A percentile compares a stretch with the other conserved stretches of the same genome.
Conservation (phyloP, 2,329 filamentous ascomycete species). For the Boeremia exigua region DNA sequence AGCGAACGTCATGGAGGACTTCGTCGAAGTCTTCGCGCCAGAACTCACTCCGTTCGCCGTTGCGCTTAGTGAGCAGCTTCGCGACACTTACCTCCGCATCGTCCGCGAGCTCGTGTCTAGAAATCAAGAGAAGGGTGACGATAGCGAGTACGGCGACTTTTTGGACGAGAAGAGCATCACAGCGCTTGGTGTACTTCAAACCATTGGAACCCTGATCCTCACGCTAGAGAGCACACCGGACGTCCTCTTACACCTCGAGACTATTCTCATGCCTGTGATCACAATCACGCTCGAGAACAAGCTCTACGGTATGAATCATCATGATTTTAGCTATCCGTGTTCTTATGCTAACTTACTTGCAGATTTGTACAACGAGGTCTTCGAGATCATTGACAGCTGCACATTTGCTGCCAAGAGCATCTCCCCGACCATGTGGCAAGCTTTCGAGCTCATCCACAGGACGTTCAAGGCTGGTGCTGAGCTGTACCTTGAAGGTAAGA, state of each 20-base stretch:
- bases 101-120: constrained; percentile 90
- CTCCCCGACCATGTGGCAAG: constrained; percentile 97
- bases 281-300: constrained; percentile 97
- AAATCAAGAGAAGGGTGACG: constrained; percentile 74
- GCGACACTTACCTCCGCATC: constrained; percentile 94
- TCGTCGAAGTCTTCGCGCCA: constrained; percentile 97
- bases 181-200: constrained; percentile 92
- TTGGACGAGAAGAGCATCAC: constrained; percentile 98
- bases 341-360: constrained; percentile 25
- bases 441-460: constrained; percentile 93
- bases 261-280: constrained; percentile 96
- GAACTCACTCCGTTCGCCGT: constrained; percentile 97
- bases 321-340: background rate
- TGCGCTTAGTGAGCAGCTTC: constrained; percentile 90
- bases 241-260: constrained; percentile 91
- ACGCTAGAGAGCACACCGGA: constrained; percentile 97
- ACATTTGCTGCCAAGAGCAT: constrained; percentile 97
- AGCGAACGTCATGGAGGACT: constrained; percentile 99
- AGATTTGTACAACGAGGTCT: constrained; percentile 97
- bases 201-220: constrained; percentile 94
- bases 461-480: constrained; percentile 98
- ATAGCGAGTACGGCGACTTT: constrained; percentile 86
- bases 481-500: constrained; percentile 79
- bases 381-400: constrained; percentile 99
- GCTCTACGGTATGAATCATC: constrained; percentile 71